These are phyloP conservation scores for Exophiala mesophila DNA, from an alignment of 2,329 filamentous ascomycete species.

Conservation along the genomic window DNA sequence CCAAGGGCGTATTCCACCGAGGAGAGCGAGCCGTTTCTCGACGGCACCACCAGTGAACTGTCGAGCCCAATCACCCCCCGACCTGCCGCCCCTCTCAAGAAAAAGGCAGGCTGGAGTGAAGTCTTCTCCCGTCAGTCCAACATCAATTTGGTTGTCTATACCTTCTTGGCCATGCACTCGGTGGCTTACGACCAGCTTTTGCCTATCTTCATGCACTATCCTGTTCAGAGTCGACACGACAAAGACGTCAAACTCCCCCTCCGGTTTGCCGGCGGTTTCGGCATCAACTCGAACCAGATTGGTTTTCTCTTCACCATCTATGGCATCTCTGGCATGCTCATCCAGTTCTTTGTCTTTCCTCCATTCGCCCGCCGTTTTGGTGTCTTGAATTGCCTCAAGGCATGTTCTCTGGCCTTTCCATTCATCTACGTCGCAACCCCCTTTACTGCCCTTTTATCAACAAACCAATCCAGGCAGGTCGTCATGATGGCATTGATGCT, in stretches of 20 bases:
- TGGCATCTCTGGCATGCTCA: constrained; percentile 70
- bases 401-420: constrained; percentile 64
- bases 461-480: constrained; percentile 49
- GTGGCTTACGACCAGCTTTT: constrained; percentile 84
- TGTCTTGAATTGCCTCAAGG: constrained; percentile 66
- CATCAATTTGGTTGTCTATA: constrained; percentile 72
- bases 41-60: constrained; percentile 17
- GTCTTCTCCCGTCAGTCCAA: constrained; percentile 70
- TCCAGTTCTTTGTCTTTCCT: constrained; percentile 85
- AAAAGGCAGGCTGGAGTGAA: constrained; percentile 49
- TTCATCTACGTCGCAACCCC: constrained; percentile 76
- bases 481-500: constrained; percentile 64
- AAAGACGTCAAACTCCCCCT: constrained; percentile 64
- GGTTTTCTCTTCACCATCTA: constrained; percentile 82
- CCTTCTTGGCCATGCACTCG: constrained; percentile 73
- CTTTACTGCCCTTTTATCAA: constrained; percentile 64
- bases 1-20: constrained; percentile 29
- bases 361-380: constrained; percentile 67
- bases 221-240: constrained; percentile 49
- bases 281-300: constrained; percentile 66
- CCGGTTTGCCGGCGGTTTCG: constrained; percentile 78
- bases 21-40: constrained; percentile 18
- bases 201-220: constrained; percentile 82
- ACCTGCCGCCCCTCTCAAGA: constrained; percentile 13
- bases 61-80: constrained; percentile 10